Conservation (phyloP, 768 basidiomycete species). For the Hygrocybe coccinea region DNA sequence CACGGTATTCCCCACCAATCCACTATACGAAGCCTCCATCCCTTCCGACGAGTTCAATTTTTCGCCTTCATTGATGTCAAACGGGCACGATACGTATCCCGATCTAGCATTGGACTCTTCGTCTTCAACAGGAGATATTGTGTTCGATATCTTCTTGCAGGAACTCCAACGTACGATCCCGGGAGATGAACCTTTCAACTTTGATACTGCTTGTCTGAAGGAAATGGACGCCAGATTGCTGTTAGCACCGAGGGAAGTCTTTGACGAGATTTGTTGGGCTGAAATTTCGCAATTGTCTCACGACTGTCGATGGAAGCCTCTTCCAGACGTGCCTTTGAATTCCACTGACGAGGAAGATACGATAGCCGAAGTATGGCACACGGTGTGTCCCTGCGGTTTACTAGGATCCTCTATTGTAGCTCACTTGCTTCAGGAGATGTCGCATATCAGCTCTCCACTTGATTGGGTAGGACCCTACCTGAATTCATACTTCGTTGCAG, state of each 20-base stretch:
- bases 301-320: background rate
- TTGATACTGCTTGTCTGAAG: background rate
- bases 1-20: background rate
- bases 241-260: background rate
- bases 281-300: background rate
- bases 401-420: background rate
- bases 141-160: background rate
- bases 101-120: background rate
- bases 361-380: background rate
- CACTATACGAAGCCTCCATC: background rate
- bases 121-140: background rate
- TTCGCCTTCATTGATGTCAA: background rate
- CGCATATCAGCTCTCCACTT: background rate
- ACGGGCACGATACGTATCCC: background rate
- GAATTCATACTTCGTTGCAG: background rate
- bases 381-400: too few species aligned
- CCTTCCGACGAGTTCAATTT: background rate
- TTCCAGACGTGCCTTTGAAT: conserved; percentile 1
- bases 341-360: background rate
- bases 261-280: conserved; percentile 1
- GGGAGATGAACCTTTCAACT: background rate
- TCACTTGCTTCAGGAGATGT: background rate
- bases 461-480: background rate
- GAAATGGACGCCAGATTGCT: background rate
- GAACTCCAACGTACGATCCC: conserved; percentile 2